A percentile compares a stretch with the other conserved stretches of the same genome.
phyloP scores from a whole-genome alignment of 805 yeast species.

The Ogataea chonburiensis region DNA sequence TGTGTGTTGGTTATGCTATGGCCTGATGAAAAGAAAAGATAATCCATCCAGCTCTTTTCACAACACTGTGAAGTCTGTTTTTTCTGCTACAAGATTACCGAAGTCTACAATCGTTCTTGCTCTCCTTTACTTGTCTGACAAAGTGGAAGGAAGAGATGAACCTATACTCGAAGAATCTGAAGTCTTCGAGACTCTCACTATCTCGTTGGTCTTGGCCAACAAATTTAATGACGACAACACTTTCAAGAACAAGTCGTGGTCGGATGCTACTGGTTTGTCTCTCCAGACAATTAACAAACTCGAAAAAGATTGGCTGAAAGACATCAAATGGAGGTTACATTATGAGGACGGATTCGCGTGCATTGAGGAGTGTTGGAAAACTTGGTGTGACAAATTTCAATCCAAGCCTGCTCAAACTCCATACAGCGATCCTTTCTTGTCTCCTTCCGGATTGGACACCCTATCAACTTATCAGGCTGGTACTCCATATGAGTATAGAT shows the following conservation, averaged over 20 bases:
- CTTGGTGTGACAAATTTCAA: slow-evolving; percentile 35
- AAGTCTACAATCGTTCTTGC: slow-evolving; percentile 77
- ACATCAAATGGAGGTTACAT: slow-evolving; percentile 33
- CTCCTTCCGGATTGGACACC: slow-evolving; percentile 12
- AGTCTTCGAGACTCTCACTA: slow-evolving; percentile 56
- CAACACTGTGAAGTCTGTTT: slow-evolving; percentile 60
- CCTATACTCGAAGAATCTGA: slow-evolving; percentile 33
- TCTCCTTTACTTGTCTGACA: slow-evolving; percentile 71
- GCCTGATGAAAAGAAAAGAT: slow-evolving; percentile 56
- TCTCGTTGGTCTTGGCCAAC: slow-evolving; percentile 80
- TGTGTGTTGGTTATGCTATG: slow-evolving; percentile 68
- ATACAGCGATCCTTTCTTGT: slow-evolving; percentile 10
- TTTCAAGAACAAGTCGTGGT: slow-evolving; percentile 93
- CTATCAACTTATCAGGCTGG: slow-evolving; percentile 7
- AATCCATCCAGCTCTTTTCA: slow-evolving; percentile 51
- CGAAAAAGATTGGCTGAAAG: slow-evolving; percentile 55
- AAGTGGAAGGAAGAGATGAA: slow-evolving; percentile 37
- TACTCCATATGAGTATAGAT: slow-evolving; percentile 18
- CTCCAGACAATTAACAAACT: slow-evolving; percentile 56
- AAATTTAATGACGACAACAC: slow-evolving; percentile 96
- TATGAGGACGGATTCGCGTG: slow-evolving; percentile 32
- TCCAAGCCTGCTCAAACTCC: slow-evolving; percentile 11
- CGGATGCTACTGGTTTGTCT: slow-evolving; percentile 86
- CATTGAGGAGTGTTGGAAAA: slow-evolving; percentile 37
- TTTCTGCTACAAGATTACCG: slow-evolving; percentile 86